Evolutionary conservation across 495 filamentous ascomycete species (phyloP).

Genomic region (Penicillium waksmanii): DNA sequence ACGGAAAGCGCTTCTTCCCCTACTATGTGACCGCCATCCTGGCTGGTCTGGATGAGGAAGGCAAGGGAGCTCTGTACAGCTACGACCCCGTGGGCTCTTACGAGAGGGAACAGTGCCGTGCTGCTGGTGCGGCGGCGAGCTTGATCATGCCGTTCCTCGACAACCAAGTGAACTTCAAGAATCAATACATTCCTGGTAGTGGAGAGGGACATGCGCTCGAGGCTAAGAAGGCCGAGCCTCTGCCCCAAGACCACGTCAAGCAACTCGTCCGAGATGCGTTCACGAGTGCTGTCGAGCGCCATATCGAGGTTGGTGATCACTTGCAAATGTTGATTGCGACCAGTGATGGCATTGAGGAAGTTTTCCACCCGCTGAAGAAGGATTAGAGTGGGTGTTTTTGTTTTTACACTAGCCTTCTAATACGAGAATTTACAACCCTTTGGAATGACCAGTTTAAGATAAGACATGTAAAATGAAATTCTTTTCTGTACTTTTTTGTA

Average conservation of each 20-base stretch:
- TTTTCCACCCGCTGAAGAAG: conserved; percentile 81
- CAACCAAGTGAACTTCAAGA: conserved; percentile 99
- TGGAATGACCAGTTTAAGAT: conserved; percentile 2
- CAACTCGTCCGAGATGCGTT: conserved; percentile 94
- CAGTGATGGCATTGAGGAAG: conserved; percentile 84
- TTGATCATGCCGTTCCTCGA: conserved; percentile 99
- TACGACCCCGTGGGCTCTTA: conserved; percentile 98
- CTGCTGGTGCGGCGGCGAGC: conserved; percentile 91
- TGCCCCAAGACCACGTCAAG: conserved; percentile 75
- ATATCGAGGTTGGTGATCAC: conserved; percentile 97
- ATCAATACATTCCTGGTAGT: conserved; percentile 91
- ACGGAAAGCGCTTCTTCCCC: conserved; percentile 97
- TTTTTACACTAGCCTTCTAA: conserved; percentile 26
- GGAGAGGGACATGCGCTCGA: conserved; percentile 80
- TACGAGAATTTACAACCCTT: conserved; percentile 15
- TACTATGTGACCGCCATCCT: conserved; percentile 95
- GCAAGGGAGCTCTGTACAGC: conserved; percentile 90
- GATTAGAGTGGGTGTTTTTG: conserved; percentile 59
- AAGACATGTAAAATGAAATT: conserved; percentile 22
- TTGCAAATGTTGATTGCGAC: conserved; percentile 95
- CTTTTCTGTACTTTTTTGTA: conserved; percentile 17
- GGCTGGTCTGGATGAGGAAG: conserved; percentile 91
- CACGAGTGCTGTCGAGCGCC: conserved; percentile 94
- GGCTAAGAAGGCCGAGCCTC: conserved; percentile 60
- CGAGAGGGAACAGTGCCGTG: conserved; percentile 93